phyloP scores from a whole-genome alignment of 805 yeast genomes.

The Candida hispaniensis region DNA sequence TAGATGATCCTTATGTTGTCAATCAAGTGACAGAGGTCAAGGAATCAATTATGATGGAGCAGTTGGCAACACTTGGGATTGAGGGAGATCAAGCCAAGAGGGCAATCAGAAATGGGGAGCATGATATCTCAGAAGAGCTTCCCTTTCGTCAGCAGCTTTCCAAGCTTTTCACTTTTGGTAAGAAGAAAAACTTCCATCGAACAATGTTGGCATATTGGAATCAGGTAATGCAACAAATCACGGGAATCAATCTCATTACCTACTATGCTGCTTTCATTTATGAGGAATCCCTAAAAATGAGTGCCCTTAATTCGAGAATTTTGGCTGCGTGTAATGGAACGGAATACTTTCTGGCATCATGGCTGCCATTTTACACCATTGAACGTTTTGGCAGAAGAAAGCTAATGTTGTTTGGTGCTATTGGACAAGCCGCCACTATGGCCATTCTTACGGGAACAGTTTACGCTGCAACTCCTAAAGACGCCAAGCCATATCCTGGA shows the following conservation, averaged over 20 bases:
- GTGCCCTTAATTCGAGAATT: slow-evolving; percentile 18
- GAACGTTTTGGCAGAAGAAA: slow-evolving; percentile 56
- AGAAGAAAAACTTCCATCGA: slow-evolving; percentile 17
- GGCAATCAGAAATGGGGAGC: slow-evolving; percentile 3
- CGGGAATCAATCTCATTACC: slow-evolving; percentile 83
- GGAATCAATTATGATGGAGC: slow-evolving; percentile 14
- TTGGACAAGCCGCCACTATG: slow-evolving; percentile 39
- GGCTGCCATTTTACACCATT: slow-evolving; percentile 36
- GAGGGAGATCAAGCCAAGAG: slow-evolving; percentile 3
- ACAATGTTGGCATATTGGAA: slow-evolving; percentile 31
- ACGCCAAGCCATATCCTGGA: too few species aligned
- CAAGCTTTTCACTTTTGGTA: slow-evolving; percentile 10
- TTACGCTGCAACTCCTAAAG: slow-evolving; percentile 8
- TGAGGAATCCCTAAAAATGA: slow-evolving; percentile 48
- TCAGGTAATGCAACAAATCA: slow-evolving; percentile 64
- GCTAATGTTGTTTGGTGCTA: slow-evolving; percentile 57
- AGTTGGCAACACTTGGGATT: slow-evolving; percentile 11
- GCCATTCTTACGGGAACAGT: slow-evolving; percentile 19
- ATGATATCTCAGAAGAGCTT: slow-evolving; percentile 11
- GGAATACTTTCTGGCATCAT: slow-evolving; percentile 51
- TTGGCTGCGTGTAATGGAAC: slow-evolving; percentile 27
- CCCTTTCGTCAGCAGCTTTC: slow-evolving; percentile 5
- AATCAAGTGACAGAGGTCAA: slow-evolving; percentile 9
- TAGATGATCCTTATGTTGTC: slow-evolving; percentile 11
- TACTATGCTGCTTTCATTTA: slow-evolving; percentile 83